A percentile compares a stretch with the other conserved stretches of the same genome.
Evolutionary conservation across 768 basidiomycete species (phyloP).

Genomic region (Mycena haematopus): DNA sequence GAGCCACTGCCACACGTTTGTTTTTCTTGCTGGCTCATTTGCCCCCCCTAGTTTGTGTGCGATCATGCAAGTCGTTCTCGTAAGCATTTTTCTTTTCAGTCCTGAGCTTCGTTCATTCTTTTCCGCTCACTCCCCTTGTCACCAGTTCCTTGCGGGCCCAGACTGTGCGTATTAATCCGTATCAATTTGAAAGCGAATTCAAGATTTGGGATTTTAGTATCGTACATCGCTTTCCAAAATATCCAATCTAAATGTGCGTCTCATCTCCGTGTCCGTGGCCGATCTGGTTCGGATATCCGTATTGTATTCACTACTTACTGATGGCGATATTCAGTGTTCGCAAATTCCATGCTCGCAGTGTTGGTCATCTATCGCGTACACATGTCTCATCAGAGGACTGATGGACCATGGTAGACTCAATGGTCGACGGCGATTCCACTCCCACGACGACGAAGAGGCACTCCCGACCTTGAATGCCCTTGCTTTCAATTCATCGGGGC

Average conservation of each 20-base stretch:
- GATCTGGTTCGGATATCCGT: too few species aligned
- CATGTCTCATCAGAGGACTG: too few species aligned
- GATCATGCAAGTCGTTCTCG: neutral
- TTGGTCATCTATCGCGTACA: neutral
- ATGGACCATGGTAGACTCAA: too few species aligned
- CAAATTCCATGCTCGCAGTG: neutral
- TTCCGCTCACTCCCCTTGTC: neutral
- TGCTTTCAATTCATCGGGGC: too few species aligned
- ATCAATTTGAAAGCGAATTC: too few species aligned
- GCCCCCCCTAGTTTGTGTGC: neutral
- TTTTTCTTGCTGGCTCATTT: neutral
- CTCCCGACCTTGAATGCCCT: too few species aligned
- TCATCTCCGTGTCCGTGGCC: neutral
- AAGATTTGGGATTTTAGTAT: neutral
- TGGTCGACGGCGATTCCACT: too few species aligned
- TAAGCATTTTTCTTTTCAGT: neutral
- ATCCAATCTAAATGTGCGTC: neutral
- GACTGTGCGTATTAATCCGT: neutral
- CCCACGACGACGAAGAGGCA: too few species aligned
- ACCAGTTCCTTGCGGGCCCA: neutral
- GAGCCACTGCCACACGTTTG: neutral
- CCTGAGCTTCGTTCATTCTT: too few species aligned
- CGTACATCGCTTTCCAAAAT: neutral
- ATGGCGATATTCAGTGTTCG: neutral
- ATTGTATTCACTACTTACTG: too few species aligned